phyloP scores from a whole-genome alignment of 1,139 yeast species.

The Yamadazyma membranifaciens region DNA sequence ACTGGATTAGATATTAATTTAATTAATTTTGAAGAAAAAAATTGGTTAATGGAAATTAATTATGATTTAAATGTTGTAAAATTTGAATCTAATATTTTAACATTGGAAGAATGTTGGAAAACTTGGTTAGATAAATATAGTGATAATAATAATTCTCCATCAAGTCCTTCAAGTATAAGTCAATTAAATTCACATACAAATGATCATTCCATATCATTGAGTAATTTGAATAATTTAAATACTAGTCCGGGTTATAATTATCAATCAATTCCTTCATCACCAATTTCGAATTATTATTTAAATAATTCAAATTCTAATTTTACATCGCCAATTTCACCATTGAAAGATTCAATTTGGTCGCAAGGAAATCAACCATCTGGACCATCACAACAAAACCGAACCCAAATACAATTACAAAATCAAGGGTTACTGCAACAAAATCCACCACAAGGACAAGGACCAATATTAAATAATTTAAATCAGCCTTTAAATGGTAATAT shows the following conservation, averaged over 20 bases:
- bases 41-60: constrained; percentile 60
- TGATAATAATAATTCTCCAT: not conserved
- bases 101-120: constrained; percentile 48
- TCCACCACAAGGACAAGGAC: not conserved
- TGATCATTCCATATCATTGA: not conserved
- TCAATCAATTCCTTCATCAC: constrained; percentile 23
- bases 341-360: constrained; percentile 27
- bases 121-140: constrained; percentile 43
- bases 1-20: constrained; percentile 68
- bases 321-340: constrained; percentile 23
- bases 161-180: constrained; percentile 2
- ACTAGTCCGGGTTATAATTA: constrained; percentile 15
- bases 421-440: not conserved
- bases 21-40: constrained; percentile 66
- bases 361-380: constrained; percentile 5
- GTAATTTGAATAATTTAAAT: constrained; percentile 1
- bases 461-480: not conserved
- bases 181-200: not conserved
- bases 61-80: constrained; percentile 51
- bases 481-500: constrained; percentile 10
- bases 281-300: constrained; percentile 11
- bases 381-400: not conserved
- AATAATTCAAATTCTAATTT: constrained; percentile 4
- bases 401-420: too few species aligned
- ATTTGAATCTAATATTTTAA: constrained; percentile 38